Percentiles rank a stretch among this genome's conserved stretches.
phyloP scores from a whole-genome alignment of 129 eudicot species.

The Helichrysum umbraculigerum region DNA sequence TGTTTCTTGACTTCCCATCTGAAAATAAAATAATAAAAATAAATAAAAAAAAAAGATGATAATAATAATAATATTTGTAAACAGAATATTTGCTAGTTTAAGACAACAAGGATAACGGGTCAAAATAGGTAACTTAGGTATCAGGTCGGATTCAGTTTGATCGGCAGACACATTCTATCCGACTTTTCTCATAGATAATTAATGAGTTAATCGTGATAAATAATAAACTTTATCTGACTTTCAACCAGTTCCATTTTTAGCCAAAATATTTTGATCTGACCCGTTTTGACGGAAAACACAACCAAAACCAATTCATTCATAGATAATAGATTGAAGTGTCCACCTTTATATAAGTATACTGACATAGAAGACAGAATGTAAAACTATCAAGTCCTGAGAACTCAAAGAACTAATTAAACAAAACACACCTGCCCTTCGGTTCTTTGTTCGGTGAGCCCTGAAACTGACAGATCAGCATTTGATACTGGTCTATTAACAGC shows the following conservation, averaged over 20 bases:
- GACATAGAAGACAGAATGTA: not conserved
- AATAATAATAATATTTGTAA: too few relatives aligned
- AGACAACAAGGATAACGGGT: not conserved
- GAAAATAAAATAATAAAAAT: slow-evolving; percentile 20
- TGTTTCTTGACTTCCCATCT: slow-evolving; percentile 76
- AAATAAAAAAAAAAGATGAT: too few relatives aligned
- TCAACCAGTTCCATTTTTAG: not conserved
- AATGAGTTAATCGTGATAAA: not conserved
- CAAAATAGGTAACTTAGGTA: not conserved
- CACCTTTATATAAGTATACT: not conserved
- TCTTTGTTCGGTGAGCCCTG: slow-evolving; percentile 45
- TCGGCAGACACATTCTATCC: not conserved
- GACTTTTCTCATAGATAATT: not conserved
- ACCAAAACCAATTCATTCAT: not conserved
- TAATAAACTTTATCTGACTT: not conserved
- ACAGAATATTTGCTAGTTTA: not conserved
- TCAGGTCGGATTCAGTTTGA: not conserved
- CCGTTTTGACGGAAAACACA: not conserved
- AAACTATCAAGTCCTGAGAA: slow-evolving; percentile 3
- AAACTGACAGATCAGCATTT: slow-evolving; percentile 41
- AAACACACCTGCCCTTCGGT: slow-evolving; percentile 67
- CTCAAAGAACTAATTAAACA: not conserved
- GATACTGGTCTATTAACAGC: slow-evolving; percentile 52
- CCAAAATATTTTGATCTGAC: not conserved
- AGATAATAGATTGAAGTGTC: not conserved